Conservation (phyloP, 2,329 filamentous ascomycete genomes). For the Diaporthe sp. region DNA sequence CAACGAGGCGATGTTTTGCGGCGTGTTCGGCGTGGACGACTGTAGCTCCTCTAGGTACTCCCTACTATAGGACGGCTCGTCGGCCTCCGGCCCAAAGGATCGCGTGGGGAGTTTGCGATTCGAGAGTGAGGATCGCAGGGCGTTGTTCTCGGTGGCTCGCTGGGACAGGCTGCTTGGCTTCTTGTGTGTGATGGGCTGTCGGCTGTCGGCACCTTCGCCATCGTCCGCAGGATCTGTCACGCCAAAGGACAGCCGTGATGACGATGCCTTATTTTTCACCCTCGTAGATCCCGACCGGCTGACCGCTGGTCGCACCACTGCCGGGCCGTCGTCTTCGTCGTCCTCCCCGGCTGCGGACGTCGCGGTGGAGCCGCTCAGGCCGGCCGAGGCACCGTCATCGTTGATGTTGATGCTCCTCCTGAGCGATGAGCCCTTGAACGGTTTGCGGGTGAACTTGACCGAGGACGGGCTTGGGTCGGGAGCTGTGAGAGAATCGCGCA, state of each 20-base stretch:
- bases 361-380: constrained; percentile 38
- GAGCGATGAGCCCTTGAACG: constrained; percentile 70
- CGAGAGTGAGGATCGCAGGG: constrained; percentile 58
- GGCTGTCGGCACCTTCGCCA: constrained; percentile 58
- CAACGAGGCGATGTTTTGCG: constrained; percentile 69
- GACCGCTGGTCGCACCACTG: constrained; percentile 63
- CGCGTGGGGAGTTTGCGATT: constrained; percentile 67
- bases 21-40: constrained; percentile 86
- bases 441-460: constrained; percentile 65
- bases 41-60: constrained; percentile 90
- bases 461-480: constrained; percentile 50
- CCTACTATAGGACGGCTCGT: constrained; percentile 84
- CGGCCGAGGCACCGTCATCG: constrained; percentile 50
- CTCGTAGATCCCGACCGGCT: constrained; percentile 63
- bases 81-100: constrained; percentile 71
- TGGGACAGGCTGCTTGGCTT: constrained; percentile 57
- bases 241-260: constrained; percentile 83
- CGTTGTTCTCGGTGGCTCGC: constrained; percentile 51
- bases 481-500: constrained; percentile 46
- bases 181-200: constrained; percentile 66
- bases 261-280: constrained; percentile 80
- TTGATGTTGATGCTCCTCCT: constrained; percentile 67
- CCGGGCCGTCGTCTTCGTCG: constrained; percentile 61
- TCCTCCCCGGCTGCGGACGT: constrained; percentile 50
- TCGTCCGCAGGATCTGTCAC: constrained; percentile 68